Base-by-base conservation (phyloP, 2,329 filamentous ascomycete genomes). In the Beauveria medogensis region DNA sequence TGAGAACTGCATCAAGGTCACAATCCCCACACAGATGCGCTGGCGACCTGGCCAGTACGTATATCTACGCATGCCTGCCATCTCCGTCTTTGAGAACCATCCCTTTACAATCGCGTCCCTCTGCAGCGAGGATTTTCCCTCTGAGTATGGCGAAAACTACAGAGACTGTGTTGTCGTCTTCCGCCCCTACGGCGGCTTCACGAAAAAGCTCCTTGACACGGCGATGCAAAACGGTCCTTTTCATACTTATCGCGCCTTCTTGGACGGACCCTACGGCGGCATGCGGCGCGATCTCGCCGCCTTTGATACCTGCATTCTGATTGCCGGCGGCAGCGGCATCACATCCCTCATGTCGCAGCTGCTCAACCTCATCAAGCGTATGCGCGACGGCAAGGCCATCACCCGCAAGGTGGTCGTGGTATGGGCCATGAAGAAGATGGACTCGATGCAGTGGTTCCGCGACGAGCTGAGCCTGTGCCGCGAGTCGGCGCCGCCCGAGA, bases 381-480 rank as follows among this genome's bases (percentile, higher is more conserved):
- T 97, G 88, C 87, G 92, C 62, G 92, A 96, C 70, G 90, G 91
- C 55, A 96, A 96, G 73, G 92, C 93, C 40, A 91, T 96, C 50
- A 97, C 92, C 2, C 91, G 89, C 71, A 90, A 88, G 65, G 88
- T 97, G 5, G 88, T 94, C 18, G 90, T 97, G 1, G 84, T 97
- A n/a, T 97, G 93, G 93, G 87, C 92, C 5, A 79, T 97, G 66
- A 96, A 94, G 74, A 85, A 90, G 60, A 86, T 94, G 16, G 93
- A 97, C 73, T 91, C 91, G 1, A 91, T 97, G 86, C 91, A 97
- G 71, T 97, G 93, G 93, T 97, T 97, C 80, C 90, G 91, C 65
- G 92, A 97, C 74, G 93, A 97, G 73, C 80, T 97, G 62, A 85
- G 92, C 53, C 96, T 97, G 68, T 96, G 93, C 75, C 85, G 91